Evolutionary conservation across 2,329 filamentous ascomycete species (phyloP), one percentile per base, ranked within the genome.

Genomic region (Penicillium sp.): DNA sequence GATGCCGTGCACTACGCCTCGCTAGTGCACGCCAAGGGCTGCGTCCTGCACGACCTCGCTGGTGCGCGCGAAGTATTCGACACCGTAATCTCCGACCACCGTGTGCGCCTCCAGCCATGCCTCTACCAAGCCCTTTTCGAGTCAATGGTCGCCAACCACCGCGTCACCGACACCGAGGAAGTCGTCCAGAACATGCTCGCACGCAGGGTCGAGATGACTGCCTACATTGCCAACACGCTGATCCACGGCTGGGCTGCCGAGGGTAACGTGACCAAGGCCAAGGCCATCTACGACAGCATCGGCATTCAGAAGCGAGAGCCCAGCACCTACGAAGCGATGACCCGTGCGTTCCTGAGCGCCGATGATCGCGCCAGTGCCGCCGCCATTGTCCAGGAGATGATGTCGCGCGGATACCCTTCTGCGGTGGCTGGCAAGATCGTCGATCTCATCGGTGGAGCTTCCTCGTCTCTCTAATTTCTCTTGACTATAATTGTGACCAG

Each of bases 271-370:
- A 76, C 79, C 58, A 92, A 91, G 74, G 90, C 92, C 18, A 85
- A 87, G 69, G 78, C 82, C 24, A 86, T 97, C 59, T 99, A 96
- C 71, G 83, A 89, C 57, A 81, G 83, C n/a, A 87, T 99, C 4
- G 84, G 87, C 9, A 82, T 85, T 29, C 83, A 86, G 53, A 92
- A 88, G 77, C 87, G 94, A 55, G 94, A 99, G 79, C 94, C 94
- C 4, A 97, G 92, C 79, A 99, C 94, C 5, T 99, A 99, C 74
- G 94, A 99, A 78, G 92, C 93, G 39, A 99, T 99, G 94, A 96
- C 92, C 5, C 85, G 94, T 44, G 94, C 94, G 1, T 97, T 88
- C 76, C 84, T 99, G 53, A 86, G 91, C 11, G 88, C 89, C 4
- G 90, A 95, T 70, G 86, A 95, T 71, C 87, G 90, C 34, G 82